A percentile compares a stretch with the other conserved stretches of the same genome.
Evolutionary conservation across 2,329 filamentous ascomycete species (phyloP).

Genomic region (Cladosporium halotolerans): DNA sequence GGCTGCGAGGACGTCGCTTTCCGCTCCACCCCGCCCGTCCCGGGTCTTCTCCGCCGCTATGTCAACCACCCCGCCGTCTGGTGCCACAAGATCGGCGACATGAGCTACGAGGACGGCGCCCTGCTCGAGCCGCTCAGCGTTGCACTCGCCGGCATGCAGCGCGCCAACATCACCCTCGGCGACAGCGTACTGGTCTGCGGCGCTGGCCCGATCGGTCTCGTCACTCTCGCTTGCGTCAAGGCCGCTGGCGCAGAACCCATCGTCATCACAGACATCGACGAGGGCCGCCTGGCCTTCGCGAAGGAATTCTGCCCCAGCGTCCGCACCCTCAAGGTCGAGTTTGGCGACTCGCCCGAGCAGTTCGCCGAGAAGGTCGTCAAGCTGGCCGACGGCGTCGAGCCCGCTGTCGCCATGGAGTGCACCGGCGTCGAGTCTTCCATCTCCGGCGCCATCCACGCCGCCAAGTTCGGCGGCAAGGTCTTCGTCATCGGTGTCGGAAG

Average conservation of each 20-base stretch:
- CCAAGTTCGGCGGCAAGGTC: constrained; percentile 93
- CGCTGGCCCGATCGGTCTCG: constrained; percentile 87
- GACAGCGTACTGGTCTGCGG: constrained; percentile 87
- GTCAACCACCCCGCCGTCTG: constrained; percentile 90
- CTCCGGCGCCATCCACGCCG: constrained; percentile 75
- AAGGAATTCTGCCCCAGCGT: constrained; percentile 74
- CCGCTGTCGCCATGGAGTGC: constrained; percentile 79
- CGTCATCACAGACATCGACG: constrained; percentile 91
- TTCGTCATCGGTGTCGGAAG: constrained; percentile 94
- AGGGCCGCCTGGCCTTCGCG: constrained; percentile 76
- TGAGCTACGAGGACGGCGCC: constrained; percentile 87
- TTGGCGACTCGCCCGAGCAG: constrained; percentile 58
- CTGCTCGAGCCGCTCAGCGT: constrained; percentile 87
- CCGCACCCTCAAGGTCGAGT: constrained; percentile 71
- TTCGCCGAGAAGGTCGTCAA: constrained; percentile 62
- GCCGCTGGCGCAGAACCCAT: constrained; percentile 87
- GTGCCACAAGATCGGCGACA: constrained; percentile 93
- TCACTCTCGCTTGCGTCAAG: constrained; percentile 75
- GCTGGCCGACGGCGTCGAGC: constrained; percentile 71
- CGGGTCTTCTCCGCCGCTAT: constrained; percentile 81
- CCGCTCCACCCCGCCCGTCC: constrained; percentile 82
- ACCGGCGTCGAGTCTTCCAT: constrained; percentile 91
- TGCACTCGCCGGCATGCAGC: constrained; percentile 78
- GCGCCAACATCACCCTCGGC: constrained; percentile 72
- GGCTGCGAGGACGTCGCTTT: constrained; percentile 83